These are phyloP conservation scores for Pezicula carpinea DNA, from an alignment of 2,329 filamentous ascomycete genomes.

Conservation along the genomic window DNA sequence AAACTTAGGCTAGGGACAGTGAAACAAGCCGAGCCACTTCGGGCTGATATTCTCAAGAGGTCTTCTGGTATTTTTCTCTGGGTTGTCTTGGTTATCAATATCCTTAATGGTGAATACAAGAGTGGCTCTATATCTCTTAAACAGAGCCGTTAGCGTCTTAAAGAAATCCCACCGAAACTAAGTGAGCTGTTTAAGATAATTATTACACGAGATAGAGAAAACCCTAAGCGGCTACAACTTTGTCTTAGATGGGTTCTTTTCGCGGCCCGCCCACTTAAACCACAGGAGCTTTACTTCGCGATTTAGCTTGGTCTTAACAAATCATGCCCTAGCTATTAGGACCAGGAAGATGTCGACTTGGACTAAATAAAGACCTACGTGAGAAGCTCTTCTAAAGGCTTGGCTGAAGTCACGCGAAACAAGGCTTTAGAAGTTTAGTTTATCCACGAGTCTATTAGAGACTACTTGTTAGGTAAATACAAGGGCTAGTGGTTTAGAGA, in stretches of 20 bases:
- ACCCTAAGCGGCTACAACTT: conserved; percentile 36
- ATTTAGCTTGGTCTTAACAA: conserved; percentile 12
- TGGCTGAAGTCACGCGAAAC: conserved; percentile 32
- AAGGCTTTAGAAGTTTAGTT: conserved; percentile 32
- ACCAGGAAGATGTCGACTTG: conserved; percentile 20
- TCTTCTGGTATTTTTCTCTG: conserved; percentile 20
- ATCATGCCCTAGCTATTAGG: conserved; percentile 11
- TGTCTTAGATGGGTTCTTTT: conserved; percentile 52
- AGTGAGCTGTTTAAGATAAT: background rate
- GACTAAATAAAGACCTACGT: conserved; percentile 32
- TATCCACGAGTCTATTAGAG: conserved; percentile 35
- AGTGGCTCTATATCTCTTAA: conserved; percentile 21
- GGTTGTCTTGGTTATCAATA: conserved; percentile 23
- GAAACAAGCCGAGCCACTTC: conserved; percentile 11
- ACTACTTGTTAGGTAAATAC: conserved; percentile 36
- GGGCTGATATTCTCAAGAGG: conserved; percentile 16
- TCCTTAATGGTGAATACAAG: conserved; percentile 38
- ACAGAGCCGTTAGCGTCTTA: conserved; percentile 43
- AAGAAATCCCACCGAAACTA: conserved; percentile 31
- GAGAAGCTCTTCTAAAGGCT: conserved; percentile 36
- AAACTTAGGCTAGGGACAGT: conserved; percentile 12
- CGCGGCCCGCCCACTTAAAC: conserved; percentile 27
- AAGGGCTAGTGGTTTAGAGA: conserved; percentile 10
- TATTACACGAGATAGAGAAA: conserved; percentile 35
- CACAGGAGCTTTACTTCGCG: conserved; percentile 20